Percentiles rank a stretch among this genome's conserved stretches.
These are phyloP conservation scores for Elongisporangium senticosum DNA, from an alignment of 352 stramenopile genomes.

Conservation along the genomic window DNA sequence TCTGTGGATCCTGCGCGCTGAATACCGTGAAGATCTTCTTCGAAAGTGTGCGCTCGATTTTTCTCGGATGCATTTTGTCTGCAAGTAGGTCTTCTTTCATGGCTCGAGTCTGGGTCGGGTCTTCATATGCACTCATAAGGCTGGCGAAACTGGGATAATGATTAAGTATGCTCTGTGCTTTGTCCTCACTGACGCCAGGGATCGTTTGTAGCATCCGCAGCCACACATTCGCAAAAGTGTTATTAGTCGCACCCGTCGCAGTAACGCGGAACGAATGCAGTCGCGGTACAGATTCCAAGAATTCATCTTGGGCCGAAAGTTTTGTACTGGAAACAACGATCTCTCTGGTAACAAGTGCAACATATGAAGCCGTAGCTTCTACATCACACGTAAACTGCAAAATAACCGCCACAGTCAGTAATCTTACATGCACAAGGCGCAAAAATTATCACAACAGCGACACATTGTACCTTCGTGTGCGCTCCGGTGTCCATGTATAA, in stretches of 20 bases:
- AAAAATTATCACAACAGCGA: neutral
- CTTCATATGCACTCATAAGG: constrained; percentile 40
- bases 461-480: constrained; percentile 38
- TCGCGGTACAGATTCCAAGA: constrained; percentile 47
- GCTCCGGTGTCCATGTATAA: constrained; percentile 54
- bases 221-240: constrained; percentile 52
- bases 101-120: constrained; percentile 20
- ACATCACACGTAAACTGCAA: constrained; percentile 46
- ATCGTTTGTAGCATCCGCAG: constrained; percentile 78
- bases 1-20: constrained; percentile 26
- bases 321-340: constrained; percentile 34
- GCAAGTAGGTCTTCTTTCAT: constrained; percentile 55
- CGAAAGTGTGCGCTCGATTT: constrained; percentile 41
- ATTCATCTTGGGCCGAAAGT: constrained; percentile 39
- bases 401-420: neutral
- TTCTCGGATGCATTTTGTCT: constrained; percentile 38
- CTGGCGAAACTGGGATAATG: constrained; percentile 56
- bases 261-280: constrained; percentile 60
- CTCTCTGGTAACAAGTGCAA: constrained; percentile 53
- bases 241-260: constrained; percentile 29
- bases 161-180: constrained; percentile 55
- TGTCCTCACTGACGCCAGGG: constrained; percentile 65
- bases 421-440: neutral
- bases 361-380: constrained; percentile 43
- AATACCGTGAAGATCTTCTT: constrained; percentile 55